Conservation (phyloP, 2,329 filamentous ascomycete genomes). For the Penicillium hordei region DNA sequence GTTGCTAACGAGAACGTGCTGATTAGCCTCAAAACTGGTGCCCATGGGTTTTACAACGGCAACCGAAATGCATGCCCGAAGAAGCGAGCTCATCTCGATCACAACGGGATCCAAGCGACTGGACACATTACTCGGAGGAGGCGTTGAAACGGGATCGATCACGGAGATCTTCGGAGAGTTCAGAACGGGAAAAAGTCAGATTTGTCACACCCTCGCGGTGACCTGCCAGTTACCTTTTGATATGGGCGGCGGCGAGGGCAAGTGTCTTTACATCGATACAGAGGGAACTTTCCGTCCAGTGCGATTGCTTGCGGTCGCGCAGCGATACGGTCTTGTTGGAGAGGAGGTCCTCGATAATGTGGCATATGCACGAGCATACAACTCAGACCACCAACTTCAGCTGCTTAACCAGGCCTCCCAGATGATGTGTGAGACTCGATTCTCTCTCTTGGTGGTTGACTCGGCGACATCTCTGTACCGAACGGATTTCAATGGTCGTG, state of each 20-base stretch:
- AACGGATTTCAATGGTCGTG: slow-evolving; percentile 95
- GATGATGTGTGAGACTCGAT: slow-evolving; percentile 99
- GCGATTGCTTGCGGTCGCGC: slow-evolving; percentile 84
- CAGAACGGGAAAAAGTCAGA: slow-evolving; percentile 95
- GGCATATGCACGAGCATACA: slow-evolving; percentile 96
- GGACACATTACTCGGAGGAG: slow-evolving; percentile 89
- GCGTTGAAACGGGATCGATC: slow-evolving; percentile 94
- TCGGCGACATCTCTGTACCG: slow-evolving; percentile 93
- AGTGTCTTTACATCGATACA: slow-evolving; percentile 97
- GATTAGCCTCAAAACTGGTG: slow-evolving; percentile 83
- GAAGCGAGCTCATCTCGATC: slow-evolving; percentile 96
- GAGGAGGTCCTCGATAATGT: slow-evolving; percentile 99
- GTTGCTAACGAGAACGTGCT: slow-evolving; percentile 12
- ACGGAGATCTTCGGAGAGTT: slow-evolving; percentile 99
- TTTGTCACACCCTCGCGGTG: slow-evolving; percentile 97
- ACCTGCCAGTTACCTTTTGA: slow-evolving; percentile 98
- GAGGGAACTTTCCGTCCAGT: slow-evolving; percentile 97
- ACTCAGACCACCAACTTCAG: slow-evolving; percentile 95
- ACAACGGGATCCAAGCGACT: slow-evolving; percentile 97
- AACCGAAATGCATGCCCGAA: slow-evolving; percentile 96
- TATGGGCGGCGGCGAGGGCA: slow-evolving; percentile 97
- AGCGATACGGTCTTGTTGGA: slow-evolving; percentile 88
- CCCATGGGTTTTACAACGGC: slow-evolving; percentile 99
- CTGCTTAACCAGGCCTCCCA: slow-evolving; percentile 90
- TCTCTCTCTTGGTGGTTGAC: slow-evolving; percentile 93